These are phyloP conservation scores for Glaciozyma antarctica DNA, from an alignment of 768 basidiomycete species.

Conservation along the genomic window DNA sequence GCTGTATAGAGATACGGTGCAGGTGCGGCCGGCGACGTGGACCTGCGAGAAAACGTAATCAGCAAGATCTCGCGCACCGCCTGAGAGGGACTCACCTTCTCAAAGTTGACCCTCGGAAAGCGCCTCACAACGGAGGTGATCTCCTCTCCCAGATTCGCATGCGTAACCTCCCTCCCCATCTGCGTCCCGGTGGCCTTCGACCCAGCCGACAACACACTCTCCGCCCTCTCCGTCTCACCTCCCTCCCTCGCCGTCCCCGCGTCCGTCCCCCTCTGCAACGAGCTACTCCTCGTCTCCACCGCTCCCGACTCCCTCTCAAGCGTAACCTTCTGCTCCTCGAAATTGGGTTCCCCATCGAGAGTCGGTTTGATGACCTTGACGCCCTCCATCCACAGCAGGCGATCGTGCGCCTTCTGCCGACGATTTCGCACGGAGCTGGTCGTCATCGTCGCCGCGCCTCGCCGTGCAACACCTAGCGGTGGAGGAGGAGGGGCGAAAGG, in stretches of 20 bases:
- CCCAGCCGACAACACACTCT: slow-evolving; percentile 11
- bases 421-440: slow-evolving; percentile 13
- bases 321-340: neutral
- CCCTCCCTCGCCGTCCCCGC: slow-evolving; percentile 28
- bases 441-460: slow-evolving; percentile 19
- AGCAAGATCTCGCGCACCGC: neutral
- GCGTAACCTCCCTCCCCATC: slow-evolving; percentile 28
- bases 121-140: slow-evolving; percentile 52
- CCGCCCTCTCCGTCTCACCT: slow-evolving; percentile 21
- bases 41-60: slow-evolving; percentile 36
- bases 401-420: slow-evolving; percentile 21
- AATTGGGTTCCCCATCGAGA: neutral
- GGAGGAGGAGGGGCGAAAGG: neutral
- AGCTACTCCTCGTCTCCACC: slow-evolving; percentile 31
- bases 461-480: neutral
- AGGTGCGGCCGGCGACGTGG: slow-evolving; percentile 51
- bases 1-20: slow-evolving; percentile 75
- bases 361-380: slow-evolving; percentile 26
- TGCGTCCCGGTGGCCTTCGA: slow-evolving; percentile 21
- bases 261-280: slow-evolving; percentile 21
- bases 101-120: slow-evolving; percentile 69
- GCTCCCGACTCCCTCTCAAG: slow-evolving; percentile 20
- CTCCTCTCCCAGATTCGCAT: slow-evolving; percentile 29
- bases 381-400: slow-evolving; percentile 34
- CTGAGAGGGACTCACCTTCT: slow-evolving; percentile 51